These are phyloP conservation scores for Diaporthe nobilis DNA, from an alignment of 2,329 filamentous ascomycete species.

Conservation along the genomic window DNA sequence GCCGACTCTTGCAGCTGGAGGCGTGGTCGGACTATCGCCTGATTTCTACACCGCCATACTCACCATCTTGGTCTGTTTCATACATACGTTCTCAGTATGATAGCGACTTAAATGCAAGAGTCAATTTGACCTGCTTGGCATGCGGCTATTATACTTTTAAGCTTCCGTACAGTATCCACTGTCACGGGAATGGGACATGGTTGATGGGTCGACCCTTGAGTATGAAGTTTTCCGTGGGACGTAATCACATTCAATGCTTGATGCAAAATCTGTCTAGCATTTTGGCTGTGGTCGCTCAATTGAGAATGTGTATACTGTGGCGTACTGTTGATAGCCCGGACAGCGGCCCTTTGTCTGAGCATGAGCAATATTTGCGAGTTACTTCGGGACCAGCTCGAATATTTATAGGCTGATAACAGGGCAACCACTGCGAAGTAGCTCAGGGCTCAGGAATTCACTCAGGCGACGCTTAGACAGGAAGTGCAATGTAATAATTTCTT, in stretches of 20 bases:
- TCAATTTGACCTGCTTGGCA: neutral
- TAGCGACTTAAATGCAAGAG: neutral
- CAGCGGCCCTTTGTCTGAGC: neutral
- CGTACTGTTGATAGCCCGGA: neutral
- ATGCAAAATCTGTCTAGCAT: neutral
- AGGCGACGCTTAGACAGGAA: neutral
- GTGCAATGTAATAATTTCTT: neutral
- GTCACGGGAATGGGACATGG: neutral
- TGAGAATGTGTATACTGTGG: neutral
- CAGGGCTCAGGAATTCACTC: neutral
- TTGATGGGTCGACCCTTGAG: neutral
- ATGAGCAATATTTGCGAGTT: neutral
- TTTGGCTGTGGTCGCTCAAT: neutral
- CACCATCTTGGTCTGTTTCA: neutral
- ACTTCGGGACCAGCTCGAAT: neutral
- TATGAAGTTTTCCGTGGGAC: too few relatives aligned
- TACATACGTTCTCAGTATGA: neutral
- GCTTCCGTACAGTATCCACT: neutral
- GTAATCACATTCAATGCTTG: neutral
- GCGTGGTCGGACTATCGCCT: neutral
- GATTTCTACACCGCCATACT: neutral
- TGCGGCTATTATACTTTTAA: neutral
- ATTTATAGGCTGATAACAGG: neutral
- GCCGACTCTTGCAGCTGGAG: neutral
- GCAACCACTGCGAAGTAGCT: neutral